Base-by-base conservation (phyloP, 2,329 filamentous ascomycete species). In the Didymella pinodella region DNA sequence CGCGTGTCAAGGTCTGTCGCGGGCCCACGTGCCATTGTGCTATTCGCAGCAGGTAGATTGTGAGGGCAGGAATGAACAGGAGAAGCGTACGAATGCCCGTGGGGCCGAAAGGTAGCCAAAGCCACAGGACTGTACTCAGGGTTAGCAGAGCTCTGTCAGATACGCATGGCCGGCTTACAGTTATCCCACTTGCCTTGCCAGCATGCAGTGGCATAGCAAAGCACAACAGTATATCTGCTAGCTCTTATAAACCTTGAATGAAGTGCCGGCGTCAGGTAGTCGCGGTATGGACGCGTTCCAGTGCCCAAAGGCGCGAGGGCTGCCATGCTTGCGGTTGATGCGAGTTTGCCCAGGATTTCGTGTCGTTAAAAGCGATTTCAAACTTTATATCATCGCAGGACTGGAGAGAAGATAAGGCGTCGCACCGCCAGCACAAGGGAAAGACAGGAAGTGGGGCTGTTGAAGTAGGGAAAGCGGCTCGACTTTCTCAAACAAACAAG, bases 251-350 rank as follows among this genome's bases (percentile, higher is more conserved):
- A 98, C 70, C 93, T 87, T 70, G 91, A 85, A 78, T 98, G 94
- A 64, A 97, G 82, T 51, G 90, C 89, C 48, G 94, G 93, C 62
- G 94, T 96, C 67, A 97, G 81, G 77, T 96, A 96, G 80, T 97
- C 92, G 82, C 92, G 90, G 79, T 97, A 96, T 76, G 85, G 83
- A 82, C 87, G 80, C 81, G 83, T 74, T 78, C 81, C 72, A n/a
- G 61, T 61, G 41, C 65, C 68, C n/a, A 68, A 56, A 44, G 62
- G 53, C 56, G 62, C 58, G 44, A 64, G 62, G 49, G 57, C 16
- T 22, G 71, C 65, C 74, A 75, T 75, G 51, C 53, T 61, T 75
- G 76, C 70, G 56, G 56, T 64, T 58, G 34, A 57, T 54, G 63
- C 16, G 45, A 45, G 28, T 60, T 41, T 38, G 57, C 48, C 32